Evolutionary conservation across 2,329 filamentous ascomycete species (phyloP), one percentile per base, ranked within the genome.

Genomic region (Diplodia scrobiculata): DNA sequence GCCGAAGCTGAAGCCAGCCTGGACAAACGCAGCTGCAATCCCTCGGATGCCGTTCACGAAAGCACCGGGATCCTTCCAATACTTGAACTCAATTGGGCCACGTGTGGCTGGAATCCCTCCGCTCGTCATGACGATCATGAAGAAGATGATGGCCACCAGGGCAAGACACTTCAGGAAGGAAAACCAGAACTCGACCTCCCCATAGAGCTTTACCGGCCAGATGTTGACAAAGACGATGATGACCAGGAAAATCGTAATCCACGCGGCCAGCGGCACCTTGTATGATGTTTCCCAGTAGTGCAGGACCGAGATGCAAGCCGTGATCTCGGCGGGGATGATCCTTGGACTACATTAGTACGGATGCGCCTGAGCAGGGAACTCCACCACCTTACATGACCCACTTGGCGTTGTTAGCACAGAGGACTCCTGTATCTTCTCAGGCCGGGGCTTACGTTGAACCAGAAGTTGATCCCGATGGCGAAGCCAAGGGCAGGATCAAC

Each of bases 1-100:
- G 17, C 64, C 64, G 47, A 66, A 66, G 9, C 88, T 0, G 89
- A 88, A 27, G 27, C 58, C 65, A 1, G 72, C 29, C 69, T 71
- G 68, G 70, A 73, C 68, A 72, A 75, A 88, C 86, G 41, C 86
- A 82, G 86, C 54, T 17, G 64, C 64, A 53, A 66, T 66, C 17
- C 64, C 64, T 45, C 54, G 29, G 34, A 66, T 66, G 4, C 64
- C 64, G 21, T 53, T 60, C n/a, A 66, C 87, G 89, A 66, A 66
- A 2, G 47, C 74, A 70, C 67, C 76, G 2, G 65, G 65, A 21
- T 86, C 74, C 62, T 79, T 82, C 89, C 89, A 91, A 74, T 89
- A 90, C 45, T 80, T 76, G 73, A 90, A 91, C 2, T 89, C 89
- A 21, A 87, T 81, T 5, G 84, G 79, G 19, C 84, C 80, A 0